Evolutionary conservation across 2,329 filamentous ascomycete genomes (phyloP).

Genomic region (Pseudogymnoascus sp.): DNA sequence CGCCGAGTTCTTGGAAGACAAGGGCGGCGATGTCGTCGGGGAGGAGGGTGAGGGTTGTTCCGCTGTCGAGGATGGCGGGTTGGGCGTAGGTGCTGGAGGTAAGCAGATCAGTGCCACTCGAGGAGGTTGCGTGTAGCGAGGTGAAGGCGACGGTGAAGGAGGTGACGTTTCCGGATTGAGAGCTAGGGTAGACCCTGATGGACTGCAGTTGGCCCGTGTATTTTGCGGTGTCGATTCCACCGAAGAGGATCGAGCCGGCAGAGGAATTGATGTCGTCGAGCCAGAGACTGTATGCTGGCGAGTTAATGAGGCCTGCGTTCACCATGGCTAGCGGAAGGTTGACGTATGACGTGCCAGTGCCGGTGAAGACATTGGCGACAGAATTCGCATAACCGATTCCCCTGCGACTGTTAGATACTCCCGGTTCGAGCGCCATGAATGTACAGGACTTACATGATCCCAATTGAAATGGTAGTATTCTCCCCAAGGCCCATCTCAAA

Average conservation of each 20-base stretch:
- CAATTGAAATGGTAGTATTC: slow-evolving; percentile 40
- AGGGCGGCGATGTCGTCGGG: slow-evolving; percentile 44
- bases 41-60: slow-evolving; percentile 58
- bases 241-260: slow-evolving; percentile 34
- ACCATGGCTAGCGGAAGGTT: slow-evolving; percentile 28
- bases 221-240: slow-evolving; percentile 39
- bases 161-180: slow-evolving; percentile 12
- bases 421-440: neutral
- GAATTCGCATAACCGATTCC: slow-evolving; percentile 44
- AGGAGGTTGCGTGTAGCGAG: slow-evolving; percentile 23
- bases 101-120: slow-evolving; percentile 17
- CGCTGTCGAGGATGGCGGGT: slow-evolving; percentile 53
- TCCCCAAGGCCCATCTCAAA: slow-evolving; percentile 48
- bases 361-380: slow-evolving; percentile 39
- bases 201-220: slow-evolving; percentile 32
- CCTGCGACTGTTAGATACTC: slow-evolving; percentile 25
- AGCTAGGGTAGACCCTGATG: slow-evolving; percentile 23
- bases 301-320: slow-evolving; percentile 35
- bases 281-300: slow-evolving; percentile 33
- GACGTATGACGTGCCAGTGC: slow-evolving; percentile 28
- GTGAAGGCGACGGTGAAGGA: slow-evolving; percentile 28
- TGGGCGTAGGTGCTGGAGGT: slow-evolving; percentile 31
- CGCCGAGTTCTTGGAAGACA: slow-evolving; percentile 38
- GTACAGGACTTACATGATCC: slow-evolving; percentile 30
- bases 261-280: slow-evolving; percentile 28